Evolutionary conservation across 2,329 filamentous ascomycete genomes (phyloP), one percentile per base, ranked within the genome.

Genomic region (Phialophora chinensis): DNA sequence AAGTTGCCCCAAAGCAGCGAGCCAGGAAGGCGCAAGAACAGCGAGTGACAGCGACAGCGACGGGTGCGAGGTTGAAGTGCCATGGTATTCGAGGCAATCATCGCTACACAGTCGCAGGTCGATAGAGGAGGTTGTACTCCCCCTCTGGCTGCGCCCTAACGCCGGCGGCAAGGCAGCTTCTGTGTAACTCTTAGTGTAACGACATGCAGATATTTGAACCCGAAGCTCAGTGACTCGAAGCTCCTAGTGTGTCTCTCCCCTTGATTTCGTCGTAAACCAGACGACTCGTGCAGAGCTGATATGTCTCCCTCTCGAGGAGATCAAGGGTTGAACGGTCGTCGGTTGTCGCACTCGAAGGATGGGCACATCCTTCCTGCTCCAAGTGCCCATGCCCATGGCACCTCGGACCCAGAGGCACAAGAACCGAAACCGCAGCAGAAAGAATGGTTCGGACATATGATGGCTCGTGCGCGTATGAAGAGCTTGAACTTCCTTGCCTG

Each of bases 381-480:
- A n/a, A n/a, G 5, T 7, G 6, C 14, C 17, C 38, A 7, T 44
- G 5, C 14, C 17, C 38, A 20, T 44, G 17, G 38, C 2, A 44
- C 6, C 6, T 44, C 38, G 5, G 38, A 44, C 38, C 38, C 6
- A 6, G 38, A 44, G 17, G 38, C 17, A 44, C 38, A n/a, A 20
- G 38, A n/a, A 8, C 38, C 38, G 38, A 44, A n/a, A 44, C 17
- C 17, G 17, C 38, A n/a, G 38, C 38, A 44, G 38, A 44, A 44
- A 44, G 38, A n/a, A n/a, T 44, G 38, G 38, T 44, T 44, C 38
- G 38, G 38, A 44, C 14, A 44, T 44, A 44, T 44, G 38, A n/a
- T 44, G 17, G 38, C 38, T 2, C 38, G 38, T 0, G 38, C 38
- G 14, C 38, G 38, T 53, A 25, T 53, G 49, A 35, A 33, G 17